Conservation (phyloP, 495 filamentous ascomycete species). For the Lasiosphaeriaceae sp. region DNA sequence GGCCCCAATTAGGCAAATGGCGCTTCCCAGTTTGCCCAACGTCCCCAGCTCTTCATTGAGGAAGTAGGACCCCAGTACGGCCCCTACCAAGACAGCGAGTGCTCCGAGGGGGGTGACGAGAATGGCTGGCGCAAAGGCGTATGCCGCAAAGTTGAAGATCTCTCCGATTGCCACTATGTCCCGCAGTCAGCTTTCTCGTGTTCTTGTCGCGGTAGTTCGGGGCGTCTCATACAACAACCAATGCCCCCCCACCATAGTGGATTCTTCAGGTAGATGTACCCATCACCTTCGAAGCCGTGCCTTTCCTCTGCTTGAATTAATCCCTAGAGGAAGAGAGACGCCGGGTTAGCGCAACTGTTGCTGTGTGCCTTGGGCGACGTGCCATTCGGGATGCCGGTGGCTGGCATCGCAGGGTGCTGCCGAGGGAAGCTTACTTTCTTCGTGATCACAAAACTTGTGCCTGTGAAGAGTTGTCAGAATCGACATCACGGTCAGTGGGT, state of each 20-base stretch:
- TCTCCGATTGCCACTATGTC: conserved; percentile 74
- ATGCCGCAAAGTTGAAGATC: conserved; percentile 93
- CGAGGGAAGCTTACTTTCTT: conserved; percentile 63
- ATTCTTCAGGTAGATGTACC: conserved; percentile 86
- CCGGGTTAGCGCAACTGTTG: conserved; percentile 16
- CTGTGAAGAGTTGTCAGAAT: conserved; percentile 45
- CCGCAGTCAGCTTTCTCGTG: conserved; percentile 11
- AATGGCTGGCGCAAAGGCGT: conserved; percentile 96
- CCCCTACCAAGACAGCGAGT: conserved; percentile 89
- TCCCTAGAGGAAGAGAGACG: conserved; percentile 53
- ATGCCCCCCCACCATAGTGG: conserved; percentile 97
- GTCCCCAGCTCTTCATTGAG: conserved; percentile 82
- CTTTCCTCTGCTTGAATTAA: conserved; percentile 83
- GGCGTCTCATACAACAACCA: conserved; percentile 62
- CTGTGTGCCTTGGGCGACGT: background rate
- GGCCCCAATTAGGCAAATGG: conserved; percentile 91
- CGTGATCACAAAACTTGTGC: conserved; percentile 89
- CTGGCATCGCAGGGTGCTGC: background rate
- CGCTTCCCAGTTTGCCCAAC: conserved; percentile 90
- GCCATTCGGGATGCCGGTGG: background rate
- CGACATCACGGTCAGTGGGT: background rate
- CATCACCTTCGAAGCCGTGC: conserved; percentile 95
- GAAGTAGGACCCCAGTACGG: conserved; percentile 91
- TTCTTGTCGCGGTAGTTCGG: background rate
- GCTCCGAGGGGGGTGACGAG: conserved; percentile 93